Conservation (phyloP, 495 filamentous ascomycete species). For the Gamarada debralockiae region DNA sequence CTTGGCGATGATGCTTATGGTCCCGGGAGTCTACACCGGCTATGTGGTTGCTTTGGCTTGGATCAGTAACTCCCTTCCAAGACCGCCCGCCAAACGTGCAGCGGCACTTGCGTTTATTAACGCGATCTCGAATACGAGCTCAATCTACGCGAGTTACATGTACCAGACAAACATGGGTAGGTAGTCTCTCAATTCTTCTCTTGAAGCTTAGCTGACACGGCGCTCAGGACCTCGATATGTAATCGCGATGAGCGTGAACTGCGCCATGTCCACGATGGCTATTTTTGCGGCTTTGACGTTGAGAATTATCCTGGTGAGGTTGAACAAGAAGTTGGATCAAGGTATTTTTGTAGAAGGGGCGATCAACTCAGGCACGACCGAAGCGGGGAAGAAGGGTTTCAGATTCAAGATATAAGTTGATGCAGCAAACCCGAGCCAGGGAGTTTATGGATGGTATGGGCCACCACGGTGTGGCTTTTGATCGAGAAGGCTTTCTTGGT, state of each 20-base stretch:
- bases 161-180: slow-evolving; percentile 43
- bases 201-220: slow-evolving; percentile 31
- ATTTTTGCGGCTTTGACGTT: slow-evolving; percentile 62
- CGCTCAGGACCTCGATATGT: slow-evolving; percentile 44
- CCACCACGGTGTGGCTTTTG: too few species aligned
- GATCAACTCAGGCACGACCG: slow-evolving; percentile 47
- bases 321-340: slow-evolving; percentile 70
- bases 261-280: slow-evolving; percentile 59
- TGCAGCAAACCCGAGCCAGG: too few species aligned
- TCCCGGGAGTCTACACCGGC: slow-evolving; percentile 56
- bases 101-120: slow-evolving; percentile 81
- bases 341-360: slow-evolving; percentile 42
- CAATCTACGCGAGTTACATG: slow-evolving; percentile 77
- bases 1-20: slow-evolving; percentile 83
- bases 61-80: slow-evolving; percentile 76
- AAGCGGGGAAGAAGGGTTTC: slow-evolving; percentile 57
- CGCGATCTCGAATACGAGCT: slow-evolving; percentile 67
- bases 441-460: too few species aligned
- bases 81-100: slow-evolving; percentile 82
- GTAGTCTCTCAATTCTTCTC: neutral
- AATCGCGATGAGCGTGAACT: slow-evolving; percentile 73
- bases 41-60: slow-evolving; percentile 74
- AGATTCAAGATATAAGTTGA: slow-evolving; percentile 54
- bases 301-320: slow-evolving; percentile 58
- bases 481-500: too few species aligned